Evolutionary conservation across 192 early-diverging fungal species (phyloP).

Genomic region (Podila epigama): DNA sequence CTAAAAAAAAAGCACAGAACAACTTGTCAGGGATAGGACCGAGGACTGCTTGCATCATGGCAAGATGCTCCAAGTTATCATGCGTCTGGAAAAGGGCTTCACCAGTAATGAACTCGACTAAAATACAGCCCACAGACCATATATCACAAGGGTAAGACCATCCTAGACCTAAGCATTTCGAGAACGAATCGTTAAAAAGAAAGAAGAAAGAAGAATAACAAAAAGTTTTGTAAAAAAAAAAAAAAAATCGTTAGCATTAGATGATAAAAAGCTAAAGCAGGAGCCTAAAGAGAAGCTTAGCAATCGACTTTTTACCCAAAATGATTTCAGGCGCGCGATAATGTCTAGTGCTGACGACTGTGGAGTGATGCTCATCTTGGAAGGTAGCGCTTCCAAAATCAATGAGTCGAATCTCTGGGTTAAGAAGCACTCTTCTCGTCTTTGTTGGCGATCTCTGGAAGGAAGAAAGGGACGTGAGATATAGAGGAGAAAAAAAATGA

Average conservation of each 20-base stretch:
- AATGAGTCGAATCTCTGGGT: conserved; percentile 86
- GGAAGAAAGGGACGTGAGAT: not conserved
- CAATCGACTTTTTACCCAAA: conserved; percentile 63
- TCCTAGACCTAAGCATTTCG: conserved; percentile 74
- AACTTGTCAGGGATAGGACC: conserved; percentile 78
- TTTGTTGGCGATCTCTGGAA: conserved; percentile 58
- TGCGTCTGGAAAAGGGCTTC: conserved; percentile 98
- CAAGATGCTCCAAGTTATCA: conserved; percentile 95
- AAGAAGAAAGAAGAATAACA: not conserved
- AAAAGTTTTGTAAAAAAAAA: too few species aligned
- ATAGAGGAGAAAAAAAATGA: too few species aligned
- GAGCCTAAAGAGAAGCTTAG: too few species aligned
- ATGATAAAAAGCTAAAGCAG: too few species aligned
- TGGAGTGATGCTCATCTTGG: conserved; percentile 90
- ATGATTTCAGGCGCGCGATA: conserved; percentile 99
- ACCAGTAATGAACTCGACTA: conserved; percentile 95
- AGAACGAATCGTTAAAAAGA: too few species aligned
- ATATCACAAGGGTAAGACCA: conserved; percentile 98
- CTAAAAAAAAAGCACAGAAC: conserved; percentile 35
- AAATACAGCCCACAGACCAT: conserved; percentile 98
- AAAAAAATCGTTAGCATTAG: too few species aligned
- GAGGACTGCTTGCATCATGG: conserved; percentile 96
- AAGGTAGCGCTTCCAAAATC: conserved; percentile 98
- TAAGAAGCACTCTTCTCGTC: conserved; percentile 68
- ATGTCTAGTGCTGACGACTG: conserved; percentile 95